Percentiles rank a stretch among this genome's conserved stretches.
These are phyloP conservation scores for Acacia crassicarpa DNA, from an alignment of 306 rosid genomes.

Conservation along the genomic window DNA sequence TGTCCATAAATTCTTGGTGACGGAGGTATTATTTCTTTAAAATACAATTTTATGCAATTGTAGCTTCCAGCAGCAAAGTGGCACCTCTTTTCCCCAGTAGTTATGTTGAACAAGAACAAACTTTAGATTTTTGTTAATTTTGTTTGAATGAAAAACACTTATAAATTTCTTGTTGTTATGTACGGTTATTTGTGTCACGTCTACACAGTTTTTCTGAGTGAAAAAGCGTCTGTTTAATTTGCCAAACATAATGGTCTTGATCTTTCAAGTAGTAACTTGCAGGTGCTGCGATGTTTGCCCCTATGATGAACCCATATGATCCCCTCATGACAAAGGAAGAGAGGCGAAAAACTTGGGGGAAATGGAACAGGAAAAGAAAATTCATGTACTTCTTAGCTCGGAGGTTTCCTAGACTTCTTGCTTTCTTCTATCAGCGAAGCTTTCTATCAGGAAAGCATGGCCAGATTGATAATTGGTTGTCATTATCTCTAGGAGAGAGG, in stretches of 20 bases:
- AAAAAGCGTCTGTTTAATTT: background rate
- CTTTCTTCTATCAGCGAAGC: slow-evolving; percentile 67
- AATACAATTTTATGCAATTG: background rate
- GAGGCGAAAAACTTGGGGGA: slow-evolving; percentile 79
- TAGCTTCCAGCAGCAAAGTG: background rate
- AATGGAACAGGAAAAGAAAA: slow-evolving; percentile 70
- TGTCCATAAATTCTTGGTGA: background rate
- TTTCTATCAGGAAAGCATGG: slow-evolving; percentile 94
- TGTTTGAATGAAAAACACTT: background rate
- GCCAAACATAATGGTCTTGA: slow-evolving; percentile 24
- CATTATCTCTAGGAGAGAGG: slow-evolving; percentile 85
- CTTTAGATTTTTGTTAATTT: background rate
- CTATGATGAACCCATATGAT: slow-evolving; percentile 92
- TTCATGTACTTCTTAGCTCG: slow-evolving; percentile 71
- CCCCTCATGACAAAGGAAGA: slow-evolving; percentile 73
- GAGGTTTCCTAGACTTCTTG: slow-evolving; percentile 65
- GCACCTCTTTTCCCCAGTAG: no score
- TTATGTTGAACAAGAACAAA: background rate
- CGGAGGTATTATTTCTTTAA: slow-evolving; percentile 1
- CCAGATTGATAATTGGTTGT: slow-evolving; percentile 83
- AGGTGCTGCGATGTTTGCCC: slow-evolving; percentile 98
- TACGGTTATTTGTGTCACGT: background rate
- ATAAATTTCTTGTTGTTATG: background rate
- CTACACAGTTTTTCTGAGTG: slow-evolving; percentile 17
- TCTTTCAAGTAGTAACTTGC: slow-evolving; percentile 37